Base-by-base conservation (phyloP, 2,329 filamentous ascomycete genomes). In the Mycosphaerelloides madeirae region DNA sequence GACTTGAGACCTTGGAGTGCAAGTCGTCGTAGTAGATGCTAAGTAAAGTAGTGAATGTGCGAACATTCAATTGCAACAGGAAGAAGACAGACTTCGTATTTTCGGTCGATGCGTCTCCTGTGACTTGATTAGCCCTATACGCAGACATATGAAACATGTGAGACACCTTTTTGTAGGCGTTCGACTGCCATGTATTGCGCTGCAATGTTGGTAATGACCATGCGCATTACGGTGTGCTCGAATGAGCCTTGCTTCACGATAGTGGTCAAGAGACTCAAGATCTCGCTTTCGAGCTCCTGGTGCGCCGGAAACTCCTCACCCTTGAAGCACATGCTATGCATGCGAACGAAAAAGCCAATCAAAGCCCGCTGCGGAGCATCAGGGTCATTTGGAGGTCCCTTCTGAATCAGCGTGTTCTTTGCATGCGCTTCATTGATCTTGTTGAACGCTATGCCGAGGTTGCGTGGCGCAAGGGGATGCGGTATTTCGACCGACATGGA, bases 301-400 rank as follows among this genome's bases (percentile, higher is more conserved):
- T 89, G 85, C 49, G 84, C 81, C 1, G 80, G 69, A 57, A 93
- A 90, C 34, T 81, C 76, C 48, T 84, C 76, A 25, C 87, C 89
- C 49, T 83, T 83, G 67, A 85, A 91, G 65, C 87, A 91, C 60
- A 84, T 81, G 37, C 87, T 87, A 63, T 96, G 91, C 33, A 96
- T 77, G 55, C 85, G 83, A 48, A 91, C 78, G 58, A 96, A 95
- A 84, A 89, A 93, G 40, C 81, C 79, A 36, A 83, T 73, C 44
- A 95, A 76, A 29, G 82, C 80, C 53, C 81, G 78, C 31, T 77
- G 75, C 1, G 77, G 74, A 43, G 78, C 76, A 46, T 79, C 77
- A 19, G 56, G 74, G 43, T 65, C 62, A 31, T 64, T 60, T 20
- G 63, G 58, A 13, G 48, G 50, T 54, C 59, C 50, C 55, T 68